Base-by-base conservation (phyloP, 108 stramenopile species). In the Conticribra weissflogii region DNA sequence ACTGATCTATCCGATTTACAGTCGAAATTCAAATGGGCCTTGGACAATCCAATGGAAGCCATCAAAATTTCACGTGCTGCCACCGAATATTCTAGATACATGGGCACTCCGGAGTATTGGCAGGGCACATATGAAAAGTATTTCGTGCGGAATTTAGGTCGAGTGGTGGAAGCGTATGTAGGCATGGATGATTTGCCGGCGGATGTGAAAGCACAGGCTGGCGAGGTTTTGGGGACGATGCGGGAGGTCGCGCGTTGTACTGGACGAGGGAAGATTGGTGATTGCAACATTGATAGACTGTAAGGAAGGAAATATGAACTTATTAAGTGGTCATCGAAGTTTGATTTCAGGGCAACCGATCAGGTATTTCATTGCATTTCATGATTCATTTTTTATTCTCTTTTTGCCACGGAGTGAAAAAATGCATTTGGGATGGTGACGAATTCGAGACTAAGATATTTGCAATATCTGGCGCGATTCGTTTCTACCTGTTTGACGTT, bases 11-110 rank as follows among this genome's bases (percentile, higher is more conserved):
- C 54, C 0, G 45, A 73, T 33, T 66, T 73, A 31, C 36, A 34
- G 58, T 44, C 64, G 36, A 56, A 36, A 51, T 73, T 25, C 44
- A 30, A 65, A 21, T 73, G 72, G 72, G 72, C 72, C 1, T 8
- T 36, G 23, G 72, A 30, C 3, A 65, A 66, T 28, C n/a, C 9
- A 15, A 55, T 63, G 14, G 54, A 57, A 22, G 44, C 72, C 4
- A 36, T 31, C 32, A 22, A 54, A 1, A 73, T 73, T 33, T 73
- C 72, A n/a, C 62, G 63, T 25, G 55, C 55, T 0, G 72, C 34
- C 12, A 54, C 63, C 0, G 55, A 65, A 48, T 73, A 65, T 41
- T 62, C 54, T 4, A 46, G 29, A 41, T 44, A 63, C 1, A 22
- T 36, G 54, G 62, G 53, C 2, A 24, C 46, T 1, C 56, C 45